phyloP scores from a whole-genome alignment of 768 basidiomycete species.

The Tylopilus balloui region DNA sequence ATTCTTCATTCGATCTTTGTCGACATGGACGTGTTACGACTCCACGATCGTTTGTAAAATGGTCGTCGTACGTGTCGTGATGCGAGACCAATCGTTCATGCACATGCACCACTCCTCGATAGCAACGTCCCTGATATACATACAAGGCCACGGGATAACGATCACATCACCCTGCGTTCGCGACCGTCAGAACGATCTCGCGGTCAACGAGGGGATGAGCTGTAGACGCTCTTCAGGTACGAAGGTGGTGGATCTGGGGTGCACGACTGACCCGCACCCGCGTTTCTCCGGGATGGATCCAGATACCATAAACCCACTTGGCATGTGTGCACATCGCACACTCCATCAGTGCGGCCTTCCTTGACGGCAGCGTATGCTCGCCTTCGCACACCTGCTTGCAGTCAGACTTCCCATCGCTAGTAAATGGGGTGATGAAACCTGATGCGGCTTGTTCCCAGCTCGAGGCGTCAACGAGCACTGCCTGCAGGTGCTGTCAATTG shows the following conservation, averaged over 20 bases:
- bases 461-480: neutral
- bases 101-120: too few species aligned
- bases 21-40: neutral
- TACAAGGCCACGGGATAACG: too few species aligned
- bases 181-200: neutral
- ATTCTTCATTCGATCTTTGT: too few species aligned
- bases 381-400: neutral
- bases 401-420: conserved; percentile 3
- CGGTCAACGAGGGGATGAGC: conserved; percentile 1
- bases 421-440: too few species aligned
- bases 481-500: neutral
- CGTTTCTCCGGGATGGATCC: neutral
- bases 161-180: neutral
- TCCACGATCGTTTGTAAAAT: neutral
- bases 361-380: conserved; percentile 5
- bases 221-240: conserved; percentile 10
- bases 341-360: conserved; percentile 4
- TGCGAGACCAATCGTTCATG: too few species aligned
- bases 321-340: neutral
- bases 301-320: too few species aligned
- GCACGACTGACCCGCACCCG: neutral
- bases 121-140: too few species aligned
- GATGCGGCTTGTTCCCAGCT: neutral
- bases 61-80: neutral
- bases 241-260: neutral